Conservation (phyloP, 768 basidiomycete species). For the Infundibulicybe gibba region DNA sequence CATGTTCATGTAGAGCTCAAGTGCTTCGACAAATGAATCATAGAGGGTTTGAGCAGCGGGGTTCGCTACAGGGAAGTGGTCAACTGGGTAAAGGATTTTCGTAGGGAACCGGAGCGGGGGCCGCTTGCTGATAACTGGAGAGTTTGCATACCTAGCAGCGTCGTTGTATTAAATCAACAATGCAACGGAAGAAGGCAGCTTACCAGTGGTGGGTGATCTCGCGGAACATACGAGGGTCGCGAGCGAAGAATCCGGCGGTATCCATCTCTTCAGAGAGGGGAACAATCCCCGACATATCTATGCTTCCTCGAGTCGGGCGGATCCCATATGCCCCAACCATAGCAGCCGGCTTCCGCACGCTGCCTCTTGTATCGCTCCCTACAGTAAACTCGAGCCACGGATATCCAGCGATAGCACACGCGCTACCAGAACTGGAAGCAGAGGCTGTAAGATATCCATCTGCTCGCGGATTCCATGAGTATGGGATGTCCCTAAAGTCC, state of each 20-base stretch:
- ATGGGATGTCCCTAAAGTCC: constrained; percentile 31
- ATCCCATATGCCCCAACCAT: constrained; percentile 34
- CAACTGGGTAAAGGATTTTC: constrained; percentile 27
- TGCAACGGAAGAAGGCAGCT: constrained; percentile 3
- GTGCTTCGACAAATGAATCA: constrained; percentile 19
- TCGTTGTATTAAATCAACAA: not conserved
- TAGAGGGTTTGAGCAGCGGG: constrained; percentile 26
- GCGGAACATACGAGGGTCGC: constrained; percentile 26
- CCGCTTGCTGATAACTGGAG: constrained; percentile 19
- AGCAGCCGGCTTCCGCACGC: constrained; percentile 35
- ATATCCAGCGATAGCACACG: constrained; percentile 34
- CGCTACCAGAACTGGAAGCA: constrained; percentile 35
- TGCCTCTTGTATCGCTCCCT: constrained; percentile 35
- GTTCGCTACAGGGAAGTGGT: constrained; percentile 29
- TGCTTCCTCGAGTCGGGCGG: constrained; percentile 26
- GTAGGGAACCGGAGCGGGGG: constrained; percentile 22
- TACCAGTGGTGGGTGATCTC: constrained; percentile 25
- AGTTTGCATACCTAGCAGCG: constrained; percentile 24
- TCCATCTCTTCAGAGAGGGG: constrained; percentile 37
- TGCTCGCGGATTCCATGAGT: constrained; percentile 34
- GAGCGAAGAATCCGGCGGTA: constrained; percentile 31
- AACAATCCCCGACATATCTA: constrained; percentile 28
- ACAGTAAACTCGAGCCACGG: constrained; percentile 34
- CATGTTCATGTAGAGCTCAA: constrained; percentile 23
- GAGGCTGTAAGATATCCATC: constrained; percentile 33